Conservation (phyloP, 257 asterid genomes). For the Gardenia jasminoides region DNA sequence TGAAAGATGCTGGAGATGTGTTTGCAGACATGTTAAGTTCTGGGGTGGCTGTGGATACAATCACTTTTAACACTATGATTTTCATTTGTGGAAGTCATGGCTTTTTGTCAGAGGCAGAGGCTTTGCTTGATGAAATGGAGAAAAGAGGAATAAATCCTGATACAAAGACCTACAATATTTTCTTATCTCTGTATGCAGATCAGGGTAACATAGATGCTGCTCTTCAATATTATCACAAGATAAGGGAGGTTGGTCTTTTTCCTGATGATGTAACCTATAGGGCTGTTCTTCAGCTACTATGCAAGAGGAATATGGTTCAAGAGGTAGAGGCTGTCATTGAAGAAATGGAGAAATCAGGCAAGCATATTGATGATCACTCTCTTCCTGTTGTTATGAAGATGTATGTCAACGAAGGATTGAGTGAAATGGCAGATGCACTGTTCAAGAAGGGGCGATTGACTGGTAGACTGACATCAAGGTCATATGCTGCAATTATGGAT, state of each 20-base stretch:
- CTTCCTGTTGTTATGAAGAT: conserved; percentile 66
- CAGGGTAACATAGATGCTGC: conserved; percentile 56
- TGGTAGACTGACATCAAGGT: conserved; percentile 56
- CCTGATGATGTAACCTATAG: conserved; percentile 80
- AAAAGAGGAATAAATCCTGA: conserved; percentile 76
- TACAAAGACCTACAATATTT: conserved; percentile 78
- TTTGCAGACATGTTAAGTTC: conserved; percentile 77
- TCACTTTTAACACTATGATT: conserved; percentile 92
- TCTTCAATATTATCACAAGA: conserved; percentile 61
- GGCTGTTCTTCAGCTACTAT: conserved; percentile 54
- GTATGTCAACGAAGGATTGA: conserved; percentile 65
- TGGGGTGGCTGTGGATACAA: conserved; percentile 68
- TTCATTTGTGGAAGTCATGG: conserved; percentile 77
- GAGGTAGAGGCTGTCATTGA: conserved; percentile 69
- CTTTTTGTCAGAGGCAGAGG: conserved; percentile 74
- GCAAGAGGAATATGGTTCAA: conserved; percentile 64
- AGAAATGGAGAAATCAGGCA: conserved; percentile 62
- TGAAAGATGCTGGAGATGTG: conserved; percentile 76
- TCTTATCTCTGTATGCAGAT: conserved; percentile 62
- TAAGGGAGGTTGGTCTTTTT: conserved; percentile 72
- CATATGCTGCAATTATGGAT: conserved; percentile 74
- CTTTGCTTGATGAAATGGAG: conserved; percentile 74
- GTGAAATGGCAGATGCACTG: conserved; percentile 47
- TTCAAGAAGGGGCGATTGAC: conserved; percentile 44
- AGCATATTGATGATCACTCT: conserved; percentile 58